Conservation (phyloP, 345 rosid genomes). For the Corymbia maculata region DNA sequence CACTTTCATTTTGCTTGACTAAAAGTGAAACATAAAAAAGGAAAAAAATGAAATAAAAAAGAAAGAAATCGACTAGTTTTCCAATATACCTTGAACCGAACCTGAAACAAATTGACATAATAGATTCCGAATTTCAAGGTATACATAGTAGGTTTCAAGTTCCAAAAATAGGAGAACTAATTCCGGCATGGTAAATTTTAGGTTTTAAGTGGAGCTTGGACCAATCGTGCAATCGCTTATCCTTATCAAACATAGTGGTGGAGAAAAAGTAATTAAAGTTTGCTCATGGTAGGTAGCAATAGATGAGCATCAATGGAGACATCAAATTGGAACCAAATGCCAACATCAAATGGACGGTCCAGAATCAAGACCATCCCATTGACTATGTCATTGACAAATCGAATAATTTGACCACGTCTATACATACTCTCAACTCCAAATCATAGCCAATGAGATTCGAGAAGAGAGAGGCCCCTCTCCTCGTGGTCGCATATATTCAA, state of each 20-base stretch:
- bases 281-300: not conserved
- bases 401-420: not conserved
- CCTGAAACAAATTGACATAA: rapidly evolving
- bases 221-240: rapidly evolving
- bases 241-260: not conserved
- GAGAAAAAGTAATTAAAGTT: not conserved
- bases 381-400: not conserved
- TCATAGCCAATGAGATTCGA: not conserved
- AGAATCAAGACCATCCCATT: not conserved
- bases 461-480: not conserved
- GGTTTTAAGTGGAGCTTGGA: too few species aligned
- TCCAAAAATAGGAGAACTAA: not conserved
- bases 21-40: not conserved
- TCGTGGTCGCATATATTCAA: not conserved
- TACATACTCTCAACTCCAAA: not conserved
- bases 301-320: not conserved
- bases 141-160: rapidly evolving
- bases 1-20: not conserved
- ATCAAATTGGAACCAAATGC: not conserved
- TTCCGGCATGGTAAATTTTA: rapidly evolving
- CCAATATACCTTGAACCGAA: rapidly evolving
- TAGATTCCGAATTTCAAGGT: rapidly evolving
- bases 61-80: rapidly evolving
- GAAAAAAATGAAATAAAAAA: too few species aligned
- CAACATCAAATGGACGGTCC: not conserved